Percentiles rank a stretch among this genome's conserved stretches.
Conservation (phyloP, 2,329 filamentous ascomycete genomes). For the Botrytis byssoidea region DNA sequence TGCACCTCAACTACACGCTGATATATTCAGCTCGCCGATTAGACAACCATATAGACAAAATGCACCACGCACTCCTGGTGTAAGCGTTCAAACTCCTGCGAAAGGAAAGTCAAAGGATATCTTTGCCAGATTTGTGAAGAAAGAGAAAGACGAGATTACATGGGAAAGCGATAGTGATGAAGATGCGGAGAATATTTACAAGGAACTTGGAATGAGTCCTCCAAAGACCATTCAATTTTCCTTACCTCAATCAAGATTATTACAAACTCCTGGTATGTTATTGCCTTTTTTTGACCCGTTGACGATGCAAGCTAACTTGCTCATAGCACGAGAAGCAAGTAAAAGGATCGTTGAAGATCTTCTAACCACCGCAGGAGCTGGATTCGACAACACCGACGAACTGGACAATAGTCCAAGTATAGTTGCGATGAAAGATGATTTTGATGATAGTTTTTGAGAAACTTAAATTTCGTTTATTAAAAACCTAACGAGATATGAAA, state of each 20-base stretch:
- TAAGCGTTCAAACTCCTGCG: constrained; percentile 80
- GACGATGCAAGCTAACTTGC: constrained; percentile 5
- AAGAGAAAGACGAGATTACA: constrained; percentile 54
- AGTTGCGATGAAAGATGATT: constrained; percentile 62
- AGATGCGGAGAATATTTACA: constrained; percentile 58
- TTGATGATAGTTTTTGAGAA: constrained; percentile 59
- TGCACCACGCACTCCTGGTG: constrained; percentile 69
- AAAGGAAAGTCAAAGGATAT: constrained; percentile 52
- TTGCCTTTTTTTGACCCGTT: neutral
- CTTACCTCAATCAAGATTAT: constrained; percentile 69
- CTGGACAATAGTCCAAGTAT: constrained; percentile 63
- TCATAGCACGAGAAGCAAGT: constrained; percentile 73
- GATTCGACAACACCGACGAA: constrained; percentile 50
- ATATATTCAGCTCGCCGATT: constrained; percentile 78
- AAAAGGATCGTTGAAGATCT: constrained; percentile 79
- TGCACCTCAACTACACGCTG: constrained; percentile 78
- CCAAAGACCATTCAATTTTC: constrained; percentile 92
- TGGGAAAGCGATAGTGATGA: constrained; percentile 71
- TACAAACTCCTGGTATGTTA: constrained; percentile 75
- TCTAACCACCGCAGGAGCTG: constrained; percentile 73
- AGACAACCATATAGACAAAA: constrained; percentile 41
- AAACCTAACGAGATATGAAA: constrained; percentile 7
- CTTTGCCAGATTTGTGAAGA: constrained; percentile 40
- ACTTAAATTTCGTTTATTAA: constrained; percentile 27
- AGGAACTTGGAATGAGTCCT: constrained; percentile 70